phyloP scores from a whole-genome alignment of 345 rosid genomes.

The Lepidium didymum region DNA sequence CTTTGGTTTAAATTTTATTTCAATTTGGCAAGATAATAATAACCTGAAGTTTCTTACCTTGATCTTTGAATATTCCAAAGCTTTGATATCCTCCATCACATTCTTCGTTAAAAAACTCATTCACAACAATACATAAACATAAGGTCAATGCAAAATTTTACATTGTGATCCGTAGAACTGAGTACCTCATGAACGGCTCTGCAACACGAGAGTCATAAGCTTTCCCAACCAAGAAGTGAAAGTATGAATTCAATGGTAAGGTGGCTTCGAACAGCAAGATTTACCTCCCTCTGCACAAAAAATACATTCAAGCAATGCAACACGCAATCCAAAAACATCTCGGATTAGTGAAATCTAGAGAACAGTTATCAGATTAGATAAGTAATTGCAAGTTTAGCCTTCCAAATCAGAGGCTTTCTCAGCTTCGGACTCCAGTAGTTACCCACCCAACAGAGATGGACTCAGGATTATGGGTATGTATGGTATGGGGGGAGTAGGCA shows the following conservation, averaged over 20 bases:
- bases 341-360: not conserved
- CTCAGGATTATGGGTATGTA: not conserved
- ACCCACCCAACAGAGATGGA: constrained; percentile 9
- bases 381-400: not conserved
- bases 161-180: not conserved
- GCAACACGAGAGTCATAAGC: not conserved
- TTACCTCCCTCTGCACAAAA: not conserved
- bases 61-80: not conserved
- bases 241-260: not conserved
- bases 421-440: not conserved
- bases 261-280: not conserved
- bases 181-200: not conserved
- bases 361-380: not conserved
- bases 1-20: not conserved
- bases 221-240: not conserved
- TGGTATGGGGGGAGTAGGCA: constrained; percentile 20
- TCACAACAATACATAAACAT: not conserved
- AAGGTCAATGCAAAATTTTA: not conserved
- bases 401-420: not conserved
- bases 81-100: not conserved
- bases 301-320: not conserved
- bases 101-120: not conserved
- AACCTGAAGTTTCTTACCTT: not conserved
- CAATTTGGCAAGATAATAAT: not conserved
- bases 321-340: not conserved